Conservation (phyloP, 306 rosid species). For the Cucumis cinereus region DNA sequence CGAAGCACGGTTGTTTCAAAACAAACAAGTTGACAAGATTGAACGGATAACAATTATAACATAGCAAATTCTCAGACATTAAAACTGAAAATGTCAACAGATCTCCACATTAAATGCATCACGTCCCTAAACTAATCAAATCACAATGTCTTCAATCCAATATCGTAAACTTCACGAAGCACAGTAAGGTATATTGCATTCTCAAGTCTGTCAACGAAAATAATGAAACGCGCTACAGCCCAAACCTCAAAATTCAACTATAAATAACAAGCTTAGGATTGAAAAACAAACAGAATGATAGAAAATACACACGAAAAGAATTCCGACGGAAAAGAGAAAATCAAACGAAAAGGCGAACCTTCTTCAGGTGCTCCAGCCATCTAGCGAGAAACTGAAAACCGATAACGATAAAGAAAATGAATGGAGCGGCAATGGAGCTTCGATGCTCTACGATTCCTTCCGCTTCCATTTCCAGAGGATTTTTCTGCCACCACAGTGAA, state of each 20-base stretch:
- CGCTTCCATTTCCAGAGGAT: conserved; percentile 17
- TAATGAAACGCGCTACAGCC: background rate
- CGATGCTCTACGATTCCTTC: conserved; percentile 22
- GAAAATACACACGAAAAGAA: background rate
- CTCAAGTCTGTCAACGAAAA: background rate
- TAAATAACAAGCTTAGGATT: background rate
- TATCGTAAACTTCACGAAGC: background rate
- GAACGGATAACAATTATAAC: background rate
- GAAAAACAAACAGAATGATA: background rate
- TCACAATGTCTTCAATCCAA: background rate
- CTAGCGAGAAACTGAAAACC: conserved; percentile 42
- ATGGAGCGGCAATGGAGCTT: conserved; percentile 50
- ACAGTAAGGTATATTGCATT: background rate
- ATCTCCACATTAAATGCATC: background rate
- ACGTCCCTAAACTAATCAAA: background rate
- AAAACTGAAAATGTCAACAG: background rate
- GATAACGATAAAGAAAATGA: conserved; percentile 36
- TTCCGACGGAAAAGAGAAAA: background rate
- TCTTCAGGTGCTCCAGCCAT: conserved; percentile 42
- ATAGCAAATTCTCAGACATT: background rate
- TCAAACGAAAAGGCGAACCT: conserved; percentile 20
- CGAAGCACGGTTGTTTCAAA: background rate
- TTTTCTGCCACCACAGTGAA: background rate
- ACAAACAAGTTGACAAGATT: conserved; percentile 1
- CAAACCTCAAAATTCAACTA: background rate